Percentiles rank a stretch among this genome's conserved stretches.
These are phyloP conservation scores for Ettlia oleoabundans DNA, from an alignment of 139 green algal genomes.

Conservation along the genomic window DNA sequence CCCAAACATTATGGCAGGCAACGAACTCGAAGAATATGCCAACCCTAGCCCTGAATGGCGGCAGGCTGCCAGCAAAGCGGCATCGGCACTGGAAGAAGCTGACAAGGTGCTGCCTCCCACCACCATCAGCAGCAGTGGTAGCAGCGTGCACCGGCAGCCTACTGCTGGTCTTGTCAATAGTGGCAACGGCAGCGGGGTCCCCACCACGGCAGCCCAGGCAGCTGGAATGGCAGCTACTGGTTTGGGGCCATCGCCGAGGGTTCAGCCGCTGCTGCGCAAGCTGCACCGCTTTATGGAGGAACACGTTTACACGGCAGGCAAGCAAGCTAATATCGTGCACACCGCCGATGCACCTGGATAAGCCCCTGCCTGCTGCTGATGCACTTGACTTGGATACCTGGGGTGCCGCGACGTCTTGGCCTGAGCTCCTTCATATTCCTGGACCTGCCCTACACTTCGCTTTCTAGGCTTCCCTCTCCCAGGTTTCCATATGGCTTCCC, in stretches of 20 bases:
- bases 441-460: too few relatives aligned
- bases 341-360: too few relatives aligned
- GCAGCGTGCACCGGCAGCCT: not conserved
- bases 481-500: not conserved
- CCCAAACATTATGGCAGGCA: conserved; percentile 16
- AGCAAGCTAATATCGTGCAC: too few relatives aligned
- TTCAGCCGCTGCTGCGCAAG: conserved; percentile 46
- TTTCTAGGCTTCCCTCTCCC: not conserved
- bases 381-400: too few relatives aligned
- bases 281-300: conserved; percentile 83
- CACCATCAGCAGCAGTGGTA: too few relatives aligned
- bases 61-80: not conserved
- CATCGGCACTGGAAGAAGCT: not conserved
- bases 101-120: not conserved
- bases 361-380: not conserved
- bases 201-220: not conserved
- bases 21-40: conserved; percentile 16
- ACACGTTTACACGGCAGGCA: conserved; percentile 80
- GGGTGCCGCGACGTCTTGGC: too few relatives aligned
- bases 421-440: too few relatives aligned
- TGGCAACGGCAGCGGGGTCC: not conserved
- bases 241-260: conserved; percentile 48
- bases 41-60: conserved; percentile 18
- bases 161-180: too few relatives aligned
- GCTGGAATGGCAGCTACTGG: not conserved